Evolutionary conservation across 192 early-diverging fungal species (phyloP), one percentile per base, ranked within the genome.

Genomic region (Chytriomyces sp.): DNA sequence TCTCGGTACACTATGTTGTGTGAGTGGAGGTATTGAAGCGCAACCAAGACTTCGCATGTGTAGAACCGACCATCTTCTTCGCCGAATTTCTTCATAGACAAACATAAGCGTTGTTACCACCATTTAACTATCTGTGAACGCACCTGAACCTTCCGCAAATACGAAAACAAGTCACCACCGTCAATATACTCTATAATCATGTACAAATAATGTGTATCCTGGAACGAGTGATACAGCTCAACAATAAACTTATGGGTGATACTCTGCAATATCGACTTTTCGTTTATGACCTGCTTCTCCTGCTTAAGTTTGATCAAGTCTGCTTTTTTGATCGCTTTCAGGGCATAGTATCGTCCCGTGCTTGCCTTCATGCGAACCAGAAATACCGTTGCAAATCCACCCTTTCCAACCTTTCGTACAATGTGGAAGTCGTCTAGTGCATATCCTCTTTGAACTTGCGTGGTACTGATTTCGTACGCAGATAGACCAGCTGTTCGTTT

Each of bases 1-100:
- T 93, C 92, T 37, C 92, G 88, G 71, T 93, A 93, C 12, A 93
- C 86, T 19, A 91, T 84, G 61, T 89, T 81, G 62, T 92, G 83
- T 0, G 86, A 84, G 74, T 93, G 92, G 17, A 93, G 82, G 69
- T 93, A 92, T 62, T 91, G 90, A n/a, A 93, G 80, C 0, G 91
- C 91, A 39, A 91, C 70, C 2, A 91, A 69, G 0, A 93, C 89
- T 66, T 93, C 90, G 26, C 86, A 89, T 2, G 88, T 85, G 75
- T 93, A 93, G 70, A 93, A 91, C 59, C 85, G 87, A 31, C 86
- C 88, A 28, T 89, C 87, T 31, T 90, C 87, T 60, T 93, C 89
- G 3, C 83, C 75, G 78, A 93, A 93, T 6, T 82, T 81, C 81
- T 89, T 78, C 25, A 22, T 12, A 37, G 12, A n/a, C 17, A 62